Evolutionary conservation across 23 red algal species (phyloP).

Genomic region (Gracilaria vermiculophylla): DNA sequence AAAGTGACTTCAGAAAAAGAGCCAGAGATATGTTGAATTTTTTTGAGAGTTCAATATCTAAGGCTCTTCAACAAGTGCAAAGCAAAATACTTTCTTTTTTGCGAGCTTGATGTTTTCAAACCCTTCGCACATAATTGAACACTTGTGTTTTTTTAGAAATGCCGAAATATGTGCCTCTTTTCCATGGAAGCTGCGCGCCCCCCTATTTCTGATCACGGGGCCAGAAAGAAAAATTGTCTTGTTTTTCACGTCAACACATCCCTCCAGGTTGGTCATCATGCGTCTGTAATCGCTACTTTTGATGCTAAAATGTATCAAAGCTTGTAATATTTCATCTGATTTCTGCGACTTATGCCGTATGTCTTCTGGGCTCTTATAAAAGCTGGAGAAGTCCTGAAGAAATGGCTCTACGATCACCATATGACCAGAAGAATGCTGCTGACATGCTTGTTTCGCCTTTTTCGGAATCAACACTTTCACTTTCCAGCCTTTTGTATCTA

Average conservation of each 20-base stretch:
- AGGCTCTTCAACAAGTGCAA: too few relatives aligned
- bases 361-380: neutral
- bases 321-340: neutral
- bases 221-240: slow-evolving; percentile 1
- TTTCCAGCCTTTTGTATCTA: neutral
- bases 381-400: neutral
- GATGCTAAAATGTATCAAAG: slow-evolving; percentile 14
- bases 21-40: too few relatives aligned
- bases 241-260: neutral
- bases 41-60: too few relatives aligned
- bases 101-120: too few relatives aligned
- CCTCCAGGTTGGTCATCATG: slow-evolving; percentile 1
- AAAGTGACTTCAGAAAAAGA: too few relatives aligned
- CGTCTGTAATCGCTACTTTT: neutral
- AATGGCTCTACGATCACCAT: neutral
- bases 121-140: slow-evolving; percentile 6
- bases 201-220: neutral
- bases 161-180: neutral
- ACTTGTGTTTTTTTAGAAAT: neutral
- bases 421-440: neutral
- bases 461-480: neutral
- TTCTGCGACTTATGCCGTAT: neutral
- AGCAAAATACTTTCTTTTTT: too few relatives aligned
- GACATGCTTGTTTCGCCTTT: neutral
- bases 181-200: neutral